Evolutionary conservation across 2,329 filamentous ascomycete genomes (phyloP).

Genomic region (Simplicillium aogashimaense): DNA sequence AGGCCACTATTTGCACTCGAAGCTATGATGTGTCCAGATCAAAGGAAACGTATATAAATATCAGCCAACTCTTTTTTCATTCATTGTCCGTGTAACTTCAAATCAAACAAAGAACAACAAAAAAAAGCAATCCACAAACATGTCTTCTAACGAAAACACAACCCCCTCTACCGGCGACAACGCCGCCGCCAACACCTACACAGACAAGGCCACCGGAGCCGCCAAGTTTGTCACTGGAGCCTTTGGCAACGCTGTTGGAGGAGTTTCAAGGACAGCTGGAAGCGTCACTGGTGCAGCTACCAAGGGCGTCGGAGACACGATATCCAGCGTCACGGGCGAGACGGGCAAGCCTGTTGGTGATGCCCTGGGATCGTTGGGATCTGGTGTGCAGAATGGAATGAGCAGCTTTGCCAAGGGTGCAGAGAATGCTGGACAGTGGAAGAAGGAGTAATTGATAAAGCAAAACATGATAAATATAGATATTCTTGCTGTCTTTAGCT

Average conservation of each 20-base stretch:
- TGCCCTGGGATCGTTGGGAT: slow-evolving; percentile 40
- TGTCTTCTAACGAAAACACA: slow-evolving; percentile 6
- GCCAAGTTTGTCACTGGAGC: slow-evolving; percentile 28
- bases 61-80: no score
- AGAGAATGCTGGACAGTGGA: slow-evolving; percentile 50
- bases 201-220: slow-evolving; percentile 21
- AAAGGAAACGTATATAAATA: no score
- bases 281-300: slow-evolving; percentile 38
- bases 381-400: slow-evolving; percentile 41
- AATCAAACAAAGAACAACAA: not conserved
- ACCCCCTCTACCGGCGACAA: slow-evolving; percentile 10
- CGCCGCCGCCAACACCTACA: slow-evolving; percentile 13
- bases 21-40: no score
- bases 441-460: slow-evolving; percentile 16
- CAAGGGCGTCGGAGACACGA: slow-evolving; percentile 46
- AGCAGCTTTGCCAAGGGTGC: slow-evolving; percentile 40
- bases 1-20: no score
- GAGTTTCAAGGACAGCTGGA: slow-evolving; percentile 28
- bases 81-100: no score
- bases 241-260: slow-evolving; percentile 29
- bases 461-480: slow-evolving; percentile 9
- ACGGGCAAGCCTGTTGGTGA: slow-evolving; percentile 45
- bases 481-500: slow-evolving; percentile 1
- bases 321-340: slow-evolving; percentile 43
- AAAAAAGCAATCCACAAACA: slow-evolving; percentile 2